Evolutionary conservation across 495 filamentous ascomycete species (phyloP), one percentile per base, ranked within the genome.

Genomic region (Aspergillus olivimuriae): DNA sequence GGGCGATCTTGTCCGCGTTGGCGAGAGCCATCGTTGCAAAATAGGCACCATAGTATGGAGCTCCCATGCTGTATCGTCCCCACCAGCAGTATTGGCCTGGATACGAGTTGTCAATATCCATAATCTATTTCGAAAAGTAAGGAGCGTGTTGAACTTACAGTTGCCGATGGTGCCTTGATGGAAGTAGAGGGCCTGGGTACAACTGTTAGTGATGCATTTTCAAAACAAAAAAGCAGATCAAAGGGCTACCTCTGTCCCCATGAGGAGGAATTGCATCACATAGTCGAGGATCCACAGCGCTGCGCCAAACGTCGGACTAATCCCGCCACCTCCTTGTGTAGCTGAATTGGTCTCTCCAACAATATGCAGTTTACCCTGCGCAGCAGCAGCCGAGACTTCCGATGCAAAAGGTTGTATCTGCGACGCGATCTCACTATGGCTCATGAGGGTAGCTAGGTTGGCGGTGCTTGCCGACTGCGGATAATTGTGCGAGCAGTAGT

Each of bases 241-340:
- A n/a, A n/a, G n/a, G n/a, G 11, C 21, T 46, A 60, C 53, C 39
- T 65, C 20, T 10, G 63, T 71, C 2, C 75, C 66, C 42, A 73
- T 69, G 30, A 78, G 49, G 1, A 71, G 52, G 0, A 72, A 68
- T 8, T 72, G 72, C 39, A 80, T 63, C 2, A 69, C 62, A 49
- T 81, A 78, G 56, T 81, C 77, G 52, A 80, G 66, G 10, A 78
- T 81, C 78, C 77, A 81, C 1, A 81, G 61, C 2, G 61, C 77
- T 0, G 76, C 76, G 1, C 77, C 77, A 47, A 77, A 81, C 0
- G 73, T 74, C 0, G 77, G 76, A 18, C 72, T 76, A 1, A 82
- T 76, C 0, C 57, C 62, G 3, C 74, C 57, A 10, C 62, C 59
- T 8, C 62, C 62, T 35, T 56, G 52, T 2, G 59, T 62, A 6